These are phyloP conservation scores for Collariella sp. DNA, from an alignment of 495 filamentous ascomycete species.

Conservation along the genomic window DNA sequence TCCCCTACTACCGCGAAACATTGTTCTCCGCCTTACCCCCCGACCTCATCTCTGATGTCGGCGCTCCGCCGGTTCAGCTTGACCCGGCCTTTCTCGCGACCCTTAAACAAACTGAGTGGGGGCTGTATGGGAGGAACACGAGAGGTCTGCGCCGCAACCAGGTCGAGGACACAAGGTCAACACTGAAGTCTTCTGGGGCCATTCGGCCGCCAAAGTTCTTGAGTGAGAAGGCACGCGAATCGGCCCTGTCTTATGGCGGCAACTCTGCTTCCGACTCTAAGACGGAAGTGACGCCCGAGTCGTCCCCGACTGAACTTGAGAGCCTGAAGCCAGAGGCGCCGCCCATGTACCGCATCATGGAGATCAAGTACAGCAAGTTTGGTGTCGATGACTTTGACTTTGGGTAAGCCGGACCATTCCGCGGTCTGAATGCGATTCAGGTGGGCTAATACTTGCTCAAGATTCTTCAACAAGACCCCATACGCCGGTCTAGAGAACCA, in stretches of 20 bases:
- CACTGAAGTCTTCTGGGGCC: conserved; percentile 46
- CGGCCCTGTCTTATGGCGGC: conserved; percentile 44
- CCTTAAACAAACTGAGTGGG: conserved; percentile 60
- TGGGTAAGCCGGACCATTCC: conserved; percentile 46
- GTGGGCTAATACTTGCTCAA: conserved; percentile 27
- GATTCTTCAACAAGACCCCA: conserved; percentile 83
- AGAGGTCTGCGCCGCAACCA: conserved; percentile 67
- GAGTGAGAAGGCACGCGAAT: conserved; percentile 79
- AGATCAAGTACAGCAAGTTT: conserved; percentile 96
- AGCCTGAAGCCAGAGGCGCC: conserved; percentile 66
- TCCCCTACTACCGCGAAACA: conserved; percentile 86
- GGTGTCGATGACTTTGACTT: conserved; percentile 98
- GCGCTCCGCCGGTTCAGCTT: conserved; percentile 67
- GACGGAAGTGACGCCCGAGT: conserved; percentile 45
- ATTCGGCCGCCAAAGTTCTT: conserved; percentile 73
- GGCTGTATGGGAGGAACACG: conserved; percentile 69
- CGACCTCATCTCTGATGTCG: conserved; percentile 70
- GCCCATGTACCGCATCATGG: conserved; percentile 76
- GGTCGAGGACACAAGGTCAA: conserved; percentile 62
- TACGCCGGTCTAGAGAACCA: conserved; percentile 94
- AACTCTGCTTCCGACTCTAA: conserved; percentile 23
- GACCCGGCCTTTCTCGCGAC: conserved; percentile 64
- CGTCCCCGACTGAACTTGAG: conserved; percentile 52
- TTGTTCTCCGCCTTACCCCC: conserved; percentile 86
- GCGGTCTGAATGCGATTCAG: background rate